phyloP scores from a whole-genome alignment of 495 filamentous ascomycete species.

The Trichoderma erinaceum region DNA sequence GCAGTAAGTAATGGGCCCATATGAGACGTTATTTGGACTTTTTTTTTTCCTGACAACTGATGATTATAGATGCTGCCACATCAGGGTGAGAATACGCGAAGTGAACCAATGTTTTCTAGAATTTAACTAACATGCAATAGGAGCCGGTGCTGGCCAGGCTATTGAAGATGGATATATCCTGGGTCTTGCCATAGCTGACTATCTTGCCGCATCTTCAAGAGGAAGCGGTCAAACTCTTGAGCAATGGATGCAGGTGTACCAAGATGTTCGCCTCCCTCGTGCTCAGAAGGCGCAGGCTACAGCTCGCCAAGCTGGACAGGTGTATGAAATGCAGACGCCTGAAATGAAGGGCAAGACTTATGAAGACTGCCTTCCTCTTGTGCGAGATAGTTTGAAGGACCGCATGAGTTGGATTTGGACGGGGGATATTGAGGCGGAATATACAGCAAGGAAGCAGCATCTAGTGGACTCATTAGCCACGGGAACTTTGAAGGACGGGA shows the following conservation, averaged over 20 bases:
- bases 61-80: neutral
- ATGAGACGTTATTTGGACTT: constrained; percentile 12
- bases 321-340: constrained; percentile 32
- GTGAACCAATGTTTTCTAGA: neutral
- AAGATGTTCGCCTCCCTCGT: constrained; percentile 35
- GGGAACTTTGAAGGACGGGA: neutral
- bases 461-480: neutral
- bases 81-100: neutral
- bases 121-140: neutral
- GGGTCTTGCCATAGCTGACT: constrained; percentile 19
- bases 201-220: constrained; percentile 17
- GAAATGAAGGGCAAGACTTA: constrained; percentile 27
- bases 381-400: constrained; percentile 24
- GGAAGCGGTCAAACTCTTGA: constrained; percentile 15
- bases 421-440: constrained; percentile 31
- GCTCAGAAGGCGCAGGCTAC: constrained; percentile 35
- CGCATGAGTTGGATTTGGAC: constrained; percentile 34
- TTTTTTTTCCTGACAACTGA: neutral
- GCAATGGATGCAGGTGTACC: constrained; percentile 33
- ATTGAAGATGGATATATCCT: constrained; percentile 7
- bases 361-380: constrained; percentile 28
- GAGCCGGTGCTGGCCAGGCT: constrained; percentile 2
- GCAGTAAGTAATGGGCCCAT: constrained; percentile 5
- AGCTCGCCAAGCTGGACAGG: constrained; percentile 29
- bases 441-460: constrained; percentile 9